Base-by-base conservation (phyloP, 176 grass and related monocot species). In the Zoysia pacifica region DNA sequence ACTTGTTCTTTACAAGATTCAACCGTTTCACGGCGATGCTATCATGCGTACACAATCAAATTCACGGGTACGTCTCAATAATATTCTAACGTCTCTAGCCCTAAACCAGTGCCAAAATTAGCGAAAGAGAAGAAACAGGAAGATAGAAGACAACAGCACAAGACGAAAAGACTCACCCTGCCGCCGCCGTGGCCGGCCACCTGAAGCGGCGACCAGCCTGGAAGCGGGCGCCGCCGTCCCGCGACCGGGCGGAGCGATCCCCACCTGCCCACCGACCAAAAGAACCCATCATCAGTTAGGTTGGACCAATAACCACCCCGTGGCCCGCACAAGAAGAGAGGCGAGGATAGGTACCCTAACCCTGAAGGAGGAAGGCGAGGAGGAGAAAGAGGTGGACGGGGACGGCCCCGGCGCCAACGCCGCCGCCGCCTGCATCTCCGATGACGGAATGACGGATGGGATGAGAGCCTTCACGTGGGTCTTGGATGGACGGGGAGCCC, bases 111-210 rank as follows among this genome's bases (percentile, higher is more conserved):
- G 48, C 48, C 9, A 48, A 48, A 48, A 48, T 1, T 11, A 48
- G 2, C n/a, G n/a, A n/a, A n/a, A n/a, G n/a, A 48, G 48, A 11
- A 10, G 11, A 48, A 7, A 48, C 48, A 50, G 41, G 50, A 51
- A 87, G 48, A 11, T n/a, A n/a, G 28, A 73, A 18, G 49, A 20
- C 10, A 7, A 5, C 20, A 77, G 42, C 4, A 45, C n/a, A n/a
- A n/a, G n/a, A n/a, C n/a, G n/a, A n/a, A 47, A 72, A 11, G 8
- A 45, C 72, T 45, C 72, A 89, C 87, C 87, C 67, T 72, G 82
- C 36, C 41, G 58, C 72, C 54, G 60, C 9, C 72, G 75, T n/a
- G n/a, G n/a, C 49, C 38, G 66, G 2, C 77, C 40, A n/a, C n/a
- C n/a, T 41, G 78, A 55, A 12, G 65, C 44, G 9, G 82, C 65